Base-by-base conservation (phyloP, 257 asterid genomes). In the Petunia secreta region DNA sequence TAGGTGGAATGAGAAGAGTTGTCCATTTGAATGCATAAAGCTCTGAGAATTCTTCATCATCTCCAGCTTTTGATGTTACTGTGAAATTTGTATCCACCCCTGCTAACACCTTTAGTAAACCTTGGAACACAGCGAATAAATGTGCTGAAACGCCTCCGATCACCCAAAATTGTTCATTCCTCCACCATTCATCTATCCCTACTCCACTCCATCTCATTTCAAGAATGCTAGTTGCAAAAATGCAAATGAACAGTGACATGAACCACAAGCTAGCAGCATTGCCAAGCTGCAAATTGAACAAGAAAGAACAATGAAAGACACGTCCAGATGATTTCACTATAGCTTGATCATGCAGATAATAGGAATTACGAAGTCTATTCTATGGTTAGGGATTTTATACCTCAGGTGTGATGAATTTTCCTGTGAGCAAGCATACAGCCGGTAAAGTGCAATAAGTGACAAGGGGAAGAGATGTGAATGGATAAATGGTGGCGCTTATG, bases 131-230 rank as follows among this genome's bases (percentile, higher is more conserved):
- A 5, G 86, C 87, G 48, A 86, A 84, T 5, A 86, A 81, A 74
- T 86, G 89, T 1, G 89, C 85, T 13, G 87, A 86, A 50, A 86
- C 82, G 2, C 85, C 89, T 34, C 85, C 85, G 15, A 86, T 86
- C 79, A 86, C 89, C 87, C 89, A 81, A 53, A 86, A 86, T 62
- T 86, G 89, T 57, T 86, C 89, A 15, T 86, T 84, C 54, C 87
- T 78, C 89, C 87, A 86, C 89, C 89, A 86, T 50, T 84, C 86
- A 39, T 86, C 84, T 13, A 86, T 63, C 5, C 83, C 77, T 1
- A 82, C 85, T n/a, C 83, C 87, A 52, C 89, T 81, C 87, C 89
- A 84, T 81, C 85, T 84, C 86, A 79, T 84, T 75, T 86, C 89
- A 44, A 86, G 80, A 36, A 84, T 57, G 8, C 86, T 74, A 7